Base-by-base conservation (phyloP, 1,139 yeast genomes). In the Yamadazyma atlantica region DNA sequence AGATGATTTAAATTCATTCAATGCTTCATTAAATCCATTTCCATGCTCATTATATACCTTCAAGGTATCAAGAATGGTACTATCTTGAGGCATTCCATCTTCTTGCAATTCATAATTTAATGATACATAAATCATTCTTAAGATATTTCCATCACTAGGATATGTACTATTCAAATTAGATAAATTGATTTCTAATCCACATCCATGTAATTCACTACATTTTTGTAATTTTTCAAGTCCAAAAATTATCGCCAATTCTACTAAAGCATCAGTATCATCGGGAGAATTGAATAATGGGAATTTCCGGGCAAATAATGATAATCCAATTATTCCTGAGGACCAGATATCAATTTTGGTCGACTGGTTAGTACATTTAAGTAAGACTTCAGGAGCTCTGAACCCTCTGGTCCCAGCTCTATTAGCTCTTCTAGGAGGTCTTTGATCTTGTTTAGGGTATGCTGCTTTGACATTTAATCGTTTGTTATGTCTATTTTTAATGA, bases 381-480 rank as follows among this genome's bases (percentile, higher is more conserved):
- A 66, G 2, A 89, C 97, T 57, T 89, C 97, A 0, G 97, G 97
- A 0, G 97, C 96, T 48, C 97, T 73, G 57, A 89, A 89, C 0
- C 97, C 97, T 51, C 98, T 75, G 0, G 99, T 94, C 2, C 99
- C 99, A 1, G 98, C 98, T 52, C 99, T 80, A 55, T 92, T 92
- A 1, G 97, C 97, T 42, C 98, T 73, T 53, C 96, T 75, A 1
- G 95, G 89, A 1, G 95, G 88, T 44, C 97, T 69, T 41, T 80
- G 79, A 59, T 87, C 95, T 48, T 83, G 83, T 53, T 84, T 85
- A 5, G 89, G 85, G 53, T 84, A 85, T 3, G 94, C 95, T 32
- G 81, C 80, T 32, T 76, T 68, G 32, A 69, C 57, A 41, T 68
- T 68, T 31, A 67, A 53, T 36, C 75, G 53, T 43, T 67, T 68